These are phyloP conservation scores for Xylaria flabelliformis DNA, from an alignment of 495 filamentous ascomycete species.

Conservation along the genomic window DNA sequence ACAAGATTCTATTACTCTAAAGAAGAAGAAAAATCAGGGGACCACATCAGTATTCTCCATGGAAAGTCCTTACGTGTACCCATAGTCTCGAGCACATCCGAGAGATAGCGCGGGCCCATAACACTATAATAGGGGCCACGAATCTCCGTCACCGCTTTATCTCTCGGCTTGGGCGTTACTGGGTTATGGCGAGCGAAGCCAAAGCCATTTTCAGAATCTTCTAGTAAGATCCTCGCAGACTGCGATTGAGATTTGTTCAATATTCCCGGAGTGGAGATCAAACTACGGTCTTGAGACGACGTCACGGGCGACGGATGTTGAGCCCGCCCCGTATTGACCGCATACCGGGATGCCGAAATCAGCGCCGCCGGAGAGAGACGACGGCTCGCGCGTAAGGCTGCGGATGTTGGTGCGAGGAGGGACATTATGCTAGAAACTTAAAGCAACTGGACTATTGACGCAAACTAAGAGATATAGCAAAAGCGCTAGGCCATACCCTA, in stretches of 20 bases:
- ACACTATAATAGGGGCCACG: conserved; percentile 63
- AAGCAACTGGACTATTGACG: not conserved
- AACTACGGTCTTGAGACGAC: not conserved
- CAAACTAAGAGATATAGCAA: not conserved
- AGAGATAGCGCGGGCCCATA: conserved; percentile 51
- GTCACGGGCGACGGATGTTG: not conserved
- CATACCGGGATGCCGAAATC: not conserved
- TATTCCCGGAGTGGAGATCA: not conserved
- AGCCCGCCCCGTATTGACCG: not conserved
- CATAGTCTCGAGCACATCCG: not conserved
- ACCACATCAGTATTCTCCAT: not conserved
- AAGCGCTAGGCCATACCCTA: too few relatives aligned
- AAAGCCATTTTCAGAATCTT: conserved; percentile 59
- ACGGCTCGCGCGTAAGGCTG: not conserved
- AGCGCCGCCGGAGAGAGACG: not conserved
- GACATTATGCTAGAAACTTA: not conserved
- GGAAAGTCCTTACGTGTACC: not conserved
- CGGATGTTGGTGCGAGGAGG: not conserved
- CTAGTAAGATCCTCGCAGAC: conserved; percentile 47
- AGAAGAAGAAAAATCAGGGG: not conserved
- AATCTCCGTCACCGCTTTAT: conserved; percentile 61
- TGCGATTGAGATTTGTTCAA: not conserved
- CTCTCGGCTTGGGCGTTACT: conserved; percentile 56
- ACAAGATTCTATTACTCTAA: not conserved
- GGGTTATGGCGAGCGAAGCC: conserved; percentile 62